Percentiles rank a stretch among this genome's conserved stretches.
Conservation (phyloP, 106 monocot species). For the Vanilla planifolia region DNA sequence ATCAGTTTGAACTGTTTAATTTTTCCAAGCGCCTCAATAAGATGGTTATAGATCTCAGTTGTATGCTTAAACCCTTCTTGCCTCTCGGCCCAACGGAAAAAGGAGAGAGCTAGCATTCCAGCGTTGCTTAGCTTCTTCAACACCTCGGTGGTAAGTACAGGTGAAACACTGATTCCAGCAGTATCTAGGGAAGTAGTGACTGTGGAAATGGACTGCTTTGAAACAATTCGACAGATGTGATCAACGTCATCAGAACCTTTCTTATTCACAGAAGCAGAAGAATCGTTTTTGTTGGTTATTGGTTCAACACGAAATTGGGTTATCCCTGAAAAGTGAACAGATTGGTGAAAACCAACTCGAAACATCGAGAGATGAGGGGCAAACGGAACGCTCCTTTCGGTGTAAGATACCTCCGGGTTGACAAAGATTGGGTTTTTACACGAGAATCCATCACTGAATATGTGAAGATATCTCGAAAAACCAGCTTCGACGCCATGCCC, state of each 20-base stretch:
- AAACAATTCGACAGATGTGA: conserved; percentile 49
- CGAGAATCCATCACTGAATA: not conserved
- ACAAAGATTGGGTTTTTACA: not conserved
- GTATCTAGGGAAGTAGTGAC: conserved; percentile 26
- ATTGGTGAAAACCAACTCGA: conserved; percentile 8
- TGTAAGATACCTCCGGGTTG: not conserved
- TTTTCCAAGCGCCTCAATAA: conserved; percentile 90
- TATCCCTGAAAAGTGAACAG: conserved; percentile 1
- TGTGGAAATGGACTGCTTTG: conserved; percentile 15
- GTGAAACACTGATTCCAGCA: conserved; percentile 28
- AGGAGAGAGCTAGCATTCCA: conserved; percentile 53
- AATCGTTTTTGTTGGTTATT: not conserved
- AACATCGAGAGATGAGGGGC: not conserved
- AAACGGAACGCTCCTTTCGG: not conserved
- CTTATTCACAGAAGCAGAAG: not conserved
- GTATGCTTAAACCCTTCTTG: conserved; percentile 46
- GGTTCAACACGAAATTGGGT: conserved; percentile 32
- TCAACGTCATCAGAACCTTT: conserved; percentile 41
- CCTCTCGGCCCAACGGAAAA: conserved; percentile 77
- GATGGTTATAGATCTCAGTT: conserved; percentile 44
- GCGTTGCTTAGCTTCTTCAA: conserved; percentile 69
- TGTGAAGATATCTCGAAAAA: not conserved
- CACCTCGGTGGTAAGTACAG: conserved; percentile 47
- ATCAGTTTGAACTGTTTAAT: conserved; percentile 85
- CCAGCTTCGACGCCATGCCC: not conserved